Base-by-base conservation (phyloP, 2,329 filamentous ascomycete species). In the Pseudocercospora vitis region DNA sequence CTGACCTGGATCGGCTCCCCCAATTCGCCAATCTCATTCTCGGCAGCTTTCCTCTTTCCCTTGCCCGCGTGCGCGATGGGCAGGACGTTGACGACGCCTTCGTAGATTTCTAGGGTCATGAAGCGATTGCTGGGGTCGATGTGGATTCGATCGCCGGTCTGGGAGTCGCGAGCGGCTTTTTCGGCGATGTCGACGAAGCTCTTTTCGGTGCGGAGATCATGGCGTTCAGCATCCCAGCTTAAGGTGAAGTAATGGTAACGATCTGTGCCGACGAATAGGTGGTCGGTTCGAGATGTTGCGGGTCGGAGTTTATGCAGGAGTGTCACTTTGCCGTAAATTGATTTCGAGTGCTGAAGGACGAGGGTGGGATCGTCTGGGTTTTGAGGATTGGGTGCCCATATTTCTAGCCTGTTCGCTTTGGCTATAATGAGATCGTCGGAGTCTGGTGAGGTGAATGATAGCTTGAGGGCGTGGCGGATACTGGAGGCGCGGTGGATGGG, bases 401-500 rank as follows among this genome's bases (percentile, higher is more conserved):
- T 83, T 67, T 96, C 90, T 54, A 96, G 76, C 23, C 89, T 84
- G 67, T 95, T 95, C 23, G 88, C 82, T 74, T 91, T 95, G 26
- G 91, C 90, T 66, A 96, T 79, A 49, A 96, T 84, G 58, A 99
- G 78, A 64, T 89, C 91, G 65, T 95, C 88, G 57, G 91, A 83
- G 47, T 88, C 83, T 3, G 83, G 75, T 37, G 82, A 81, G 48
- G 95, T 77, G 64, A 97, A 86, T 64, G 84, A 85, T 56, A 92
- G 80, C 68, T 87, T 89, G 61, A 97, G 72, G 11, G 91, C 92
- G 81, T 96, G 88, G 51, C 91, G 85, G 60, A 96, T 85, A 76
- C 90, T 95, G 71, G 89, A 96, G 19, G 94, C 88, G 65, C 86
- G 82, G 72, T 99, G 94, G 53, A 99, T 94, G 32, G 94, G 91